Evolutionary conservation across 371 early-diverging fungal species (phyloP).

Genomic region (Mortierella sp.): DNA sequence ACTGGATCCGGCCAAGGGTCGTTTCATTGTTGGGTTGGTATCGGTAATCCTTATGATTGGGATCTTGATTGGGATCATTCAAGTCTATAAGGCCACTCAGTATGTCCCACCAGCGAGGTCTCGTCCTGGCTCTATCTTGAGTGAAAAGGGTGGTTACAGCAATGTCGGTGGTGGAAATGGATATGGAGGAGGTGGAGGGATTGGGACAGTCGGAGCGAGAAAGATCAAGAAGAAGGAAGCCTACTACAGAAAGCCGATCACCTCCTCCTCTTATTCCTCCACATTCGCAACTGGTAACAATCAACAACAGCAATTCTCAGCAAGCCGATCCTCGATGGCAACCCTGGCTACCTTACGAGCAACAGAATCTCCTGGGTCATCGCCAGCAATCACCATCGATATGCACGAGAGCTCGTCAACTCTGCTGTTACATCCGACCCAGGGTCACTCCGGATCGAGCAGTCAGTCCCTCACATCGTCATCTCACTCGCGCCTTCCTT

Average conservation of each 20-base stretch:
- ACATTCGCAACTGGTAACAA: background rate
- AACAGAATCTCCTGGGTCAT: background rate
- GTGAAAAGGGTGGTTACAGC: background rate
- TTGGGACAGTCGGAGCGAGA: slow-evolving; percentile 20
- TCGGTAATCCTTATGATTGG: slow-evolving; percentile 23
- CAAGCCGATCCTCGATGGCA: background rate
- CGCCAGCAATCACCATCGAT: background rate
- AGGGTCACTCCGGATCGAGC: background rate
- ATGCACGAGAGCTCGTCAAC: background rate
- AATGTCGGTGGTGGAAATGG: background rate
- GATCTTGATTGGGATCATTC: slow-evolving; percentile 25
- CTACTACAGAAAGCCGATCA: slow-evolving; percentile 15
- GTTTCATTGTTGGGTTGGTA: slow-evolving; percentile 19
- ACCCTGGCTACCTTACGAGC: background rate
- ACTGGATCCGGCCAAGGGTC: slow-evolving; percentile 35
- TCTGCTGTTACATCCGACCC: background rate
- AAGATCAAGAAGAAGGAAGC: slow-evolving; percentile 39
- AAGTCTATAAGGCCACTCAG: slow-evolving; percentile 42
- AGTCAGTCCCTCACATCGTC: background rate
- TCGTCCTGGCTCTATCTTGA: background rate
- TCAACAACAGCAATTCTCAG: background rate
- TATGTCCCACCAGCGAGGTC: slow-evolving; percentile 38
- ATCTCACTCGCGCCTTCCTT: background rate
- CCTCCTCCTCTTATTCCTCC: background rate
- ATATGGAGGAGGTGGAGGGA: background rate